These are phyloP conservation scores for Coemansia sp. DNA, from an alignment of 192 early-diverging fungal species.

Conservation along the genomic window DNA sequence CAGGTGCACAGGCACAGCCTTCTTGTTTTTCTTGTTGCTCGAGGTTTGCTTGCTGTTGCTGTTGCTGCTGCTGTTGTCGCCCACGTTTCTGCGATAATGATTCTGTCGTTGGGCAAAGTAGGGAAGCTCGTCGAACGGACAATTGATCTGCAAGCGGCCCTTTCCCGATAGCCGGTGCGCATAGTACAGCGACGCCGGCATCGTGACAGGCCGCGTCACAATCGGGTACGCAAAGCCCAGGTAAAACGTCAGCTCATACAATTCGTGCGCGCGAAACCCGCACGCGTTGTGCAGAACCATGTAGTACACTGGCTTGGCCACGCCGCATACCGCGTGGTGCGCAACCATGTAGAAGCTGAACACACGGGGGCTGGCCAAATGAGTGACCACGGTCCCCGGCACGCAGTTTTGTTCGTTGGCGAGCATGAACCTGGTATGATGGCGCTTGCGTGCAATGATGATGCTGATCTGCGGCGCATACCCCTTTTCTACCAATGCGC, in stretches of 20 bases:
- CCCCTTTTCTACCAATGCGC: slow-evolving; percentile 11
- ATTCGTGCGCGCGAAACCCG: no score
- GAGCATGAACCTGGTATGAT: slow-evolving; percentile 28
- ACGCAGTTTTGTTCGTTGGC: slow-evolving; percentile 12
- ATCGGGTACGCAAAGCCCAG: slow-evolving; percentile 38
- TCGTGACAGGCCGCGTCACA: slow-evolving; percentile 10
- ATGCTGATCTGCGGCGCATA: slow-evolving; percentile 22
- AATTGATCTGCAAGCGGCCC: slow-evolving; percentile 28
- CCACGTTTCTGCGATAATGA: no score
- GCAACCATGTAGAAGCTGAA: slow-evolving; percentile 26
- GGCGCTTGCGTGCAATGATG: slow-evolving; percentile 33
- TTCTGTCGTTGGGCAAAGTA: not conserved
- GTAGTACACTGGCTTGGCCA: slow-evolving; percentile 20
- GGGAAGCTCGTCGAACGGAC: slow-evolving; percentile 10
- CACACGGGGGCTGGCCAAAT: not conserved
- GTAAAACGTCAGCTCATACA: slow-evolving; percentile 12
- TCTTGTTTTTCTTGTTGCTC: not conserved
- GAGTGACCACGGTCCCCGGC: slow-evolving; percentile 21
- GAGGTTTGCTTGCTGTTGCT: not conserved
- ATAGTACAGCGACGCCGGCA: slow-evolving; percentile 45
- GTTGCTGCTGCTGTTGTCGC: no score
- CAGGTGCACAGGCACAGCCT: slow-evolving; percentile 15
- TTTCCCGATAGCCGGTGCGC: slow-evolving; percentile 31
- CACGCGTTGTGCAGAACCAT: slow-evolving; percentile 44
- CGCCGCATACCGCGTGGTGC: slow-evolving; percentile 24